Evolutionary conservation across 1,284 basidiomycete genomes (phyloP), one percentile per base, ranked within the genome.

Genomic region (Athelia sp.): DNA sequence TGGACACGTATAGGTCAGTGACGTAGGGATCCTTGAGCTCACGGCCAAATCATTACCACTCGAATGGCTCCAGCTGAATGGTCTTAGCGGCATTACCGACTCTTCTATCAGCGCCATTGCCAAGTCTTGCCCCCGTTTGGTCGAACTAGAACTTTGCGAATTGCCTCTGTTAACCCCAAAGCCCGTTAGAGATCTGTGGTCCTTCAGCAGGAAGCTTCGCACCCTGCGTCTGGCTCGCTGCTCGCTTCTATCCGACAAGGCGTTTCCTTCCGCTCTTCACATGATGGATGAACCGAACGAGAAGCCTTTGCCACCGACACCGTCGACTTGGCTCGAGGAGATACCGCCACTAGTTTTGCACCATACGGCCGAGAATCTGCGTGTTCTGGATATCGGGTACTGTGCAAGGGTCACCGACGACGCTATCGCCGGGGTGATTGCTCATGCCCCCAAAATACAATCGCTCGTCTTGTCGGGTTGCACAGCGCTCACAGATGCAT

Each of bases 391-490:
- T 66, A 68, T 98, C 36, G 86, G 87, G 24, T 78, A 79, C 43
- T 92, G 92, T 63, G 71, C 63, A 19, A 69, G 73, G 46, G 67
- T 98, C 47, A 89, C 87, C 22, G 93, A 98, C 67, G 76, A 78
- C 43, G 86, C 86, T 9, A 71, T 98, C 13, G 83, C 82, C 49
- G 90, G 91, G 18, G 79, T 97, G 51, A 76, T 94, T 32, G 69
- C 72, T 47, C 87, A 93, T 58, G 90, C 91, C 43, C 87, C 89
- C 1, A 81, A 80, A 56, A 80, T 98, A 54, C 81, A 92, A 52
- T 87, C 80, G 53, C 66, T 98, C 48, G 83, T 84, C 43, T 69
- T 98, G 43, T 84, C 91, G 22, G 92, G 93, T 47, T 98, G 95
- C 67, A 68, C 76, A n/a, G 65, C 75, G 46, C 74, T 98, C 60